Evolutionary conservation across 257 asterid genomes (phyloP), one percentile per base, ranked within the genome.

Genomic region (Lavandula angustifolia): DNA sequence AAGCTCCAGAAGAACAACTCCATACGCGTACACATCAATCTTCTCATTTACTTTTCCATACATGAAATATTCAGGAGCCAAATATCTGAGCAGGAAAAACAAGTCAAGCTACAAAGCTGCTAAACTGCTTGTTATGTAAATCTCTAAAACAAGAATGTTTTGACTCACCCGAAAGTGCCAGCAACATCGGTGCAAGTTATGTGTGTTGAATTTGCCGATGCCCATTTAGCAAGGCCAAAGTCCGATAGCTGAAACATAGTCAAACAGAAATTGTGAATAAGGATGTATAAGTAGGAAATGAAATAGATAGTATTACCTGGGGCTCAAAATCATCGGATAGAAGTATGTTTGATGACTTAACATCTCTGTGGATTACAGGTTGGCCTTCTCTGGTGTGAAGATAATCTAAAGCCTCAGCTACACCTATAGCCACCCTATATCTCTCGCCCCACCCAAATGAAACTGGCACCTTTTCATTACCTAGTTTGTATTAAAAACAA

Each of bases 11-110:
- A 94, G 97, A 42, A 94, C 97, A 8, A 94, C 99, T 2, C 99
- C 99, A 51, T 81, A 89, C 7, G 99, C 99, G 71, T 90, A 94
- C 3, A 94, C 95, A 41, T 94, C 99, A 52, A 87, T 86, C 83
- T 90, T 94, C 69, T 87, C 90, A 44, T 82, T 90, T 29, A 94
- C 97, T 82, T 90, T 94, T 11, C 99, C 99, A 46, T 87, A 84
- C 96, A 94, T 87, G 79, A 94, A 94, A 80, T 94, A 94, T 44
- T 94, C 99, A 13, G 99, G 99, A 75, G 99, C 99, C 89, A 94
- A 78, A 74, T 94, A 94, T 42, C 98, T 92, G 81, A 32, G 37
- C 38, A 44, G 51, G 71, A 46, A 42, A 51, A 22, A 31, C 57
- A 18, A 32, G 50, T 32, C 54, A 59, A 53, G 49, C 54, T 29